phyloP scores from a whole-genome alignment of 305 asterid genomes.

The Rubia balearica region DNA sequence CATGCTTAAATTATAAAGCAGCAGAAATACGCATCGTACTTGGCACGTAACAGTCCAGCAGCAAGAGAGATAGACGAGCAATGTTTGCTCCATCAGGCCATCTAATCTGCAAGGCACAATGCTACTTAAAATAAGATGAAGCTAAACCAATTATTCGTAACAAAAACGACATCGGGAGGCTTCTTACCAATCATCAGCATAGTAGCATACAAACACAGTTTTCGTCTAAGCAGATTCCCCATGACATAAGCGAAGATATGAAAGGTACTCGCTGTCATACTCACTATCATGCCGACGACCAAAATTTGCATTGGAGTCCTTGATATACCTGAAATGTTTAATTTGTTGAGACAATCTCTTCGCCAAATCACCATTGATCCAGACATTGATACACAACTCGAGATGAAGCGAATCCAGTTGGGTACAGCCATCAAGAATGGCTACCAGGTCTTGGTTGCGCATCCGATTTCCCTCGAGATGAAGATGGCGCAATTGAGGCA shows the following conservation, averaged over 20 bases:
- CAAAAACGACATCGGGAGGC: not conserved
- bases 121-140: not conserved
- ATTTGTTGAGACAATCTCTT: slow-evolving; percentile 15
- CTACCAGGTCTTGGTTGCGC: slow-evolving; percentile 17
- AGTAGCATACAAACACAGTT: too few relatives aligned
- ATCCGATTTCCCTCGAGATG: slow-evolving; percentile 23
- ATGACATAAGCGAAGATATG: not conserved
- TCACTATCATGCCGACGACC: too few relatives aligned
- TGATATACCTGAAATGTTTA: slow-evolving; percentile 14
- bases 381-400: slow-evolving; percentile 5
- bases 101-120: too few relatives aligned
- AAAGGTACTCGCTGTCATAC: too few relatives aligned
- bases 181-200: too few relatives aligned
- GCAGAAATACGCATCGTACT: not conserved
- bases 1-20: not conserved
- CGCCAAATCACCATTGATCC: slow-evolving; percentile 15
- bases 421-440: slow-evolving; percentile 23
- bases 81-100: too few relatives aligned
- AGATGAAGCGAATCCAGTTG: slow-evolving; percentile 22
- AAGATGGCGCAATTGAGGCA: slow-evolving; percentile 37
- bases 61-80: too few relatives aligned
- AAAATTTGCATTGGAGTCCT: slow-evolving; percentile 3
- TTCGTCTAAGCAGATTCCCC: too few relatives aligned
- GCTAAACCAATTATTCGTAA: not conserved
- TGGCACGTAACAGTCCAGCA: too few relatives aligned